Evolutionary conservation across 441 rosid genomes (phyloP), one percentile per base, ranked within the genome.

Genomic region (Cnidoscolus chayamansa): DNA sequence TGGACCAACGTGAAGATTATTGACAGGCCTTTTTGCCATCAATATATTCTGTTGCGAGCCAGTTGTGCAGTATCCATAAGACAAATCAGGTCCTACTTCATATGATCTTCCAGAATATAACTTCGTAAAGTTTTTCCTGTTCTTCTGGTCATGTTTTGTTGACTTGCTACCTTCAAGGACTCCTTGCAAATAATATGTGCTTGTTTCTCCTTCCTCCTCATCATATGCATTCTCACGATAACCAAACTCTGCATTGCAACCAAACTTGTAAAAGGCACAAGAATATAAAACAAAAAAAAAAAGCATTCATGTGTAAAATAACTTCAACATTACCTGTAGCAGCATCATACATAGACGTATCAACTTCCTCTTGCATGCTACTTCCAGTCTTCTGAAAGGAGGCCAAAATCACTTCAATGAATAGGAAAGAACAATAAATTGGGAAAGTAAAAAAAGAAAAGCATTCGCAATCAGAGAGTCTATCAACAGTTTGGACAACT

Each of bases 141-240:
- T 96, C 82, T 85, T 94, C 81, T 82, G 96, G 72, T 82, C 76
- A 69, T 76, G 76, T 72, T 86, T 91, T 65, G 80, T 81, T 79
- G 87, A 75, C 79, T 79, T 88, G 78, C 79, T 85, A 65, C 78
- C 81, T 67, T 89, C 97, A 64, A 86, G 86, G 74, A 74, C 83
- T 78, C 92, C 89, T 65, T 88, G 88, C 78, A 85, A 81, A 87
- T 90, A 87, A 76, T 87, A 92, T 35, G 87, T 71, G 74, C 88
- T 87, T 67, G 95, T 91, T 83, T 89, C 98, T 70, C 88, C 96
- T 80, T 93, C 99, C 79, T 92, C 98, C 71, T 96, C 98, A 74
- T 92, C 88, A 66, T 86, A 89, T 25, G 77, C 79, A 82, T 70
- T 79, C 65, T 81, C 89, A 60, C 72, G 78, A 77, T 88, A 92